phyloP scores from a whole-genome alignment of 2,329 filamentous ascomycete genomes.

The Meredithiella fracta region DNA sequence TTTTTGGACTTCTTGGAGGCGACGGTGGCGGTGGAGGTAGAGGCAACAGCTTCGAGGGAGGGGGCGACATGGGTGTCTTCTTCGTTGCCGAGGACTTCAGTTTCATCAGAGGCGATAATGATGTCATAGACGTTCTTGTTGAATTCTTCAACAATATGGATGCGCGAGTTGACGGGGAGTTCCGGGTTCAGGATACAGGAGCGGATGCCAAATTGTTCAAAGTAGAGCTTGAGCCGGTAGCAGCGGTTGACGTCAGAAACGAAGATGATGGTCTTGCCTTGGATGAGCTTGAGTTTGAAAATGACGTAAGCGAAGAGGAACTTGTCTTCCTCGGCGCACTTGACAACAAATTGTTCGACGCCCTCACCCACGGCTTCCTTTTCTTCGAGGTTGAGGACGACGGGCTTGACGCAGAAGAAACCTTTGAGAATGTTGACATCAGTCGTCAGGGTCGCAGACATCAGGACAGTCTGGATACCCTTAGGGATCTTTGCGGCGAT shows the following conservation, averaged over 20 bases:
- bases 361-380: constrained; percentile 63
- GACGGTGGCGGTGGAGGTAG: constrained; percentile 19
- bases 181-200: constrained; percentile 91
- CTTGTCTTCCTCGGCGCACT: constrained; percentile 91
- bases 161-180: constrained; percentile 75
- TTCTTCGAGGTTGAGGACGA: constrained; percentile 57
- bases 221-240: constrained; percentile 83
- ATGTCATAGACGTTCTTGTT: constrained; percentile 96
- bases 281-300: constrained; percentile 63
- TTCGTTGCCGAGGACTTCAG: constrained; percentile 60
- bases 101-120: constrained; percentile 88
- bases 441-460: constrained; percentile 79
- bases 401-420: constrained; percentile 70
- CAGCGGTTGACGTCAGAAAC: constrained; percentile 75
- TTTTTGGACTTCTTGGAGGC: constrained; percentile 15
- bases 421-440: constrained; percentile 76
- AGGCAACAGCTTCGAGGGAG: not conserved
- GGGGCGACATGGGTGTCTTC: constrained; percentile 22
- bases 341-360: constrained; percentile 76
- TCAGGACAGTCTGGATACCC: constrained; percentile 77
- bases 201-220: constrained; percentile 92
- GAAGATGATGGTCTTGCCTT: constrained; percentile 62
- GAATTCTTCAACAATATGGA: constrained; percentile 94
- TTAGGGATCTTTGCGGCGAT: constrained; percentile 65
- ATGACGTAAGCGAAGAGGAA: constrained; percentile 55